Percentiles rank a stretch among this genome's conserved stretches.
phyloP scores from a whole-genome alignment of 2,329 filamentous ascomycete species.

The Fusarium continuum region DNA sequence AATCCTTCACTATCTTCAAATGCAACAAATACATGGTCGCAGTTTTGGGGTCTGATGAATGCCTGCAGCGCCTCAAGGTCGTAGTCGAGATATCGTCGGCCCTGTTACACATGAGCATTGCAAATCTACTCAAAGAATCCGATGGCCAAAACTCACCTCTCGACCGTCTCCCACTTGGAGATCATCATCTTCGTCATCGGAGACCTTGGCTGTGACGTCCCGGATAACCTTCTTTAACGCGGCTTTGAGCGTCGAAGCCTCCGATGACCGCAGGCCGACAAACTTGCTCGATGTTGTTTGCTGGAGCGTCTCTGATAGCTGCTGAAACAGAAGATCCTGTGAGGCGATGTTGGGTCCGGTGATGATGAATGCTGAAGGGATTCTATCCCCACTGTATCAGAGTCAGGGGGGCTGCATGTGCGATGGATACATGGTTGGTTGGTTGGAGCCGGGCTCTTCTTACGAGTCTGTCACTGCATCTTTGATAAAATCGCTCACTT shows the following conservation, averaged over 20 bases:
- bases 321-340: constrained; percentile 77
- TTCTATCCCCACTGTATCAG: constrained; percentile 54
- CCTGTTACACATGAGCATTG: constrained; percentile 51
- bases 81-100: constrained; percentile 76
- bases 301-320: constrained; percentile 68
- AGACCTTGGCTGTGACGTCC: constrained; percentile 62
- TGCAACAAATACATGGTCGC: constrained; percentile 72
- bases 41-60: constrained; percentile 62
- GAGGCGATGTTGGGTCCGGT: constrained; percentile 82
- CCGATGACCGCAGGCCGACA: constrained; percentile 73
- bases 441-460: constrained; percentile 23
- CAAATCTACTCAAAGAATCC: background rate
- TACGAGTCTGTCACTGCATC: constrained; percentile 49
- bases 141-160: constrained; percentile 59
- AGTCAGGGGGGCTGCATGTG: constrained; percentile 30
- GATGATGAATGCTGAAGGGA: constrained; percentile 77
- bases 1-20: constrained; percentile 87
- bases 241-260: constrained; percentile 78
- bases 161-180: constrained; percentile 55
- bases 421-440: too few relatives aligned
- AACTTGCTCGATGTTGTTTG: constrained; percentile 62
- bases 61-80: constrained; percentile 77
- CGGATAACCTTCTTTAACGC: constrained; percentile 77
- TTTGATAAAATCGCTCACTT: constrained; percentile 66
- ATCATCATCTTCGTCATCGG: constrained; percentile 67